Evolutionary conservation across 805 yeast genomes (phyloP), one percentile per base, ranked within the genome.

Genomic region (Metschnikowia santaceciliae): DNA sequence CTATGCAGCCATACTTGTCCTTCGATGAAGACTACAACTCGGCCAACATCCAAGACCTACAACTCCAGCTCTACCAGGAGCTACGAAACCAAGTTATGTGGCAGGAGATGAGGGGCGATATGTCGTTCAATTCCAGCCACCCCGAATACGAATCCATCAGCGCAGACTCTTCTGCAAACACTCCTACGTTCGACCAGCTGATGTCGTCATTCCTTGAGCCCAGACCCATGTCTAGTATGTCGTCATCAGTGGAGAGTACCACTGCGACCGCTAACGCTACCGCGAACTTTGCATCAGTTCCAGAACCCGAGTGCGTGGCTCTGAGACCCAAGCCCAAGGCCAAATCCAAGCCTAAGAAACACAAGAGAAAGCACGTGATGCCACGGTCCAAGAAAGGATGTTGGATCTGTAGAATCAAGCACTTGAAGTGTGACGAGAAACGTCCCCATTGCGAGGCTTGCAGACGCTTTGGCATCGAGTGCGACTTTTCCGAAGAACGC

Each of bases 341-440:
- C 26, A 42, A 32, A 37, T n/a, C 38, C 23, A 32, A 42, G 22
- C 61, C 66, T 8, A 72, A 71, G 50, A 71, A 71, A 54, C 61
- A 71, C 49, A 73, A 74, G 14, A 60, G 78, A 34, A 63, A 72
- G 50, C 66, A 76, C 49, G 55, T 70, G 22, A 62, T 71, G 50
- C 76, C 76, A 2, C 59, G 78, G 42, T 70, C 76, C 2, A 71
- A 71, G 51, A 68, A 63, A 33, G 78, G 78, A 6, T 74, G 78
- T 53, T 74, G 78, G 78, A 71, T 74, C 48, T 74, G 78, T 53
- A 61, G 78, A 49, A 74, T 74, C 51, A 72, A 72, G 54, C 78
- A 74, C 54, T 64, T 74, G 50, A 74, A 74, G 54, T 74, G 78
- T 56, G 77, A 74, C 53, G 78, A 74, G 52, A 42, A 35, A 11